These are phyloP conservation scores for Stramenopiles sp. DNA, from an alignment of 352 stramenopile genomes.

Conservation along the genomic window DNA sequence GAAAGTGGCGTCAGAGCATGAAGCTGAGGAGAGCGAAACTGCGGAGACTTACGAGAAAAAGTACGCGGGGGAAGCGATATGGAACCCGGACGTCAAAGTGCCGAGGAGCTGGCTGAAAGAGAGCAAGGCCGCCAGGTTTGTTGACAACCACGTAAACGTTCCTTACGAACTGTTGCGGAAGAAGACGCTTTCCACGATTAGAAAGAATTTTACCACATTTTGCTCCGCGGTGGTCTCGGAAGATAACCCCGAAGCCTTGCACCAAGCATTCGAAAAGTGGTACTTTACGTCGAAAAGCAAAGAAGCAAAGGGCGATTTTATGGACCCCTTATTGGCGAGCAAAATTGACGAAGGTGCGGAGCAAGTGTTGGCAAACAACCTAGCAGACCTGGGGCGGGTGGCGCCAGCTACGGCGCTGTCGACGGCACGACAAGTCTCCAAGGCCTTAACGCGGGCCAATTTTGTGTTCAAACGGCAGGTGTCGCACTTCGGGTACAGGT, in stretches of 20 bases:
- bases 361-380: background rate
- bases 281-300: conserved; percentile 5
- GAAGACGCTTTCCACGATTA: background rate
- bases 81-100: too few relatives aligned
- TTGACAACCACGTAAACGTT: too few relatives aligned
- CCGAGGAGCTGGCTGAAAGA: too few relatives aligned
- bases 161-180: background rate
- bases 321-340: background rate
- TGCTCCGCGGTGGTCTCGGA: background rate
- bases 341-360: background rate
- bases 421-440: background rate
- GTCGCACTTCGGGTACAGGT: background rate
- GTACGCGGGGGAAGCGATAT: too few relatives aligned
- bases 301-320: background rate
- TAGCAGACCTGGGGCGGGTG: background rate
- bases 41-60: too few relatives aligned
- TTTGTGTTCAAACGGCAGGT: background rate
- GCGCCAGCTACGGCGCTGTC: background rate
- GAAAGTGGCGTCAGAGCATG: too few relatives aligned
- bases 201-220: background rate
- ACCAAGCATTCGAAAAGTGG: background rate
- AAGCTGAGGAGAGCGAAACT: too few relatives aligned
- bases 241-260: background rate
- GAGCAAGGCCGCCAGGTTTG: too few relatives aligned
- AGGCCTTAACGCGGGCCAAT: background rate